These are phyloP conservation scores for Serendipita sp. DNA, from an alignment of 768 basidiomycete species.

Conservation along the genomic window DNA sequence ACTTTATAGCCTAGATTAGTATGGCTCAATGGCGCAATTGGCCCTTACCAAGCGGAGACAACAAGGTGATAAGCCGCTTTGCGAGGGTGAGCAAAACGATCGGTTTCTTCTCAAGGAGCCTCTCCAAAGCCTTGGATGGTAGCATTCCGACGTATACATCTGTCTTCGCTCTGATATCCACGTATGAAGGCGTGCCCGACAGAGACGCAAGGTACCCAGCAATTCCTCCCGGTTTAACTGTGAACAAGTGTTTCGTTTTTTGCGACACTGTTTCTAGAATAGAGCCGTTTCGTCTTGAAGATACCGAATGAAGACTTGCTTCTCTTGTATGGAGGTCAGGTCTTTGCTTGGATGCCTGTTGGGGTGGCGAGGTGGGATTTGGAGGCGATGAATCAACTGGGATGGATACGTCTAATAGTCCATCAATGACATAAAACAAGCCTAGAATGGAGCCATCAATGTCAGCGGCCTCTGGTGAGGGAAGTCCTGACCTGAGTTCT, in stretches of 20 bases:
- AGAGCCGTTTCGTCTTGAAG: not conserved
- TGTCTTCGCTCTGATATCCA: conserved; percentile 92
- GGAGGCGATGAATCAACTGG: conserved; percentile 28
- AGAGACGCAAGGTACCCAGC: conserved; percentile 93
- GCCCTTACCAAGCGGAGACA: conserved; percentile 70
- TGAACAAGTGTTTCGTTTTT: conserved; percentile 63
- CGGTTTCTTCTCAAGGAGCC: conserved; percentile 81
- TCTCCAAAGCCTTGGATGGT: conserved; percentile 73
- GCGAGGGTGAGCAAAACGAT: conserved; percentile 92
- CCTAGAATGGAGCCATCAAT: conserved; percentile 26
- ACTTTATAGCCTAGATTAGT: conserved; percentile 33
- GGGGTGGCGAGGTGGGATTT: not conserved
- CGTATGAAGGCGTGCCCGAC: conserved; percentile 84
- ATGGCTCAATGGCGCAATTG: not conserved
- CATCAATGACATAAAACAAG: conserved; percentile 89
- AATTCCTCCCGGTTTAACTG: conserved; percentile 92
- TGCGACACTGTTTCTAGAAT: conserved; percentile 21
- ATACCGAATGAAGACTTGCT: not conserved
- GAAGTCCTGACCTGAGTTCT: conserved; percentile 49
- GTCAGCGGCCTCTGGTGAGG: not conserved
- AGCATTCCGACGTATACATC: conserved; percentile 97
- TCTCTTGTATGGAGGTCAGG: not conserved
- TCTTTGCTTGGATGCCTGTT: not conserved
- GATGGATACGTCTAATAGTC: conserved; percentile 82
- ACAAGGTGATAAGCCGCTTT: conserved; percentile 85